These are phyloP conservation scores for Fusarium floridanum DNA, from an alignment of 2,329 filamentous ascomycete genomes.

Conservation along the genomic window DNA sequence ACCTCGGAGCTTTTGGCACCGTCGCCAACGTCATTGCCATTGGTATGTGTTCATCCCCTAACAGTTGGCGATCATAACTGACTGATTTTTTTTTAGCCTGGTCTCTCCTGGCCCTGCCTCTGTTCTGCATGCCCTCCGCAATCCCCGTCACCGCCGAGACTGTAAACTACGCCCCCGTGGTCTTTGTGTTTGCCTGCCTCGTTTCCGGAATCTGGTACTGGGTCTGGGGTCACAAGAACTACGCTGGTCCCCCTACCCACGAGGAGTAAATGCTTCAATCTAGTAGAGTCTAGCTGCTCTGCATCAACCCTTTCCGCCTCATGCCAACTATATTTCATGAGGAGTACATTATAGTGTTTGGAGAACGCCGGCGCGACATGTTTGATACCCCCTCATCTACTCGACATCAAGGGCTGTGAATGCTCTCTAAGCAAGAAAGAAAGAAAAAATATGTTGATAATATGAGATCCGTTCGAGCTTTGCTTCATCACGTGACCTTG, in stretches of 20 bases:
- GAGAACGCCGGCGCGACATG: constrained; percentile 13
- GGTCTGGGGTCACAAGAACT: constrained; percentile 77
- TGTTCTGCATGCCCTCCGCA: constrained; percentile 79
- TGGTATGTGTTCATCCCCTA: constrained; percentile 58
- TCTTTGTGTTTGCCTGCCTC: constrained; percentile 75
- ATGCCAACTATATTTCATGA: constrained; percentile 24
- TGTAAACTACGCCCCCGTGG: constrained; percentile 82
- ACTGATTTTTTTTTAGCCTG: constrained; percentile 62
- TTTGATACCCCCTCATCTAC: constrained; percentile 25
- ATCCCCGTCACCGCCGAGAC: constrained; percentile 69
- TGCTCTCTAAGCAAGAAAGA: not conserved
- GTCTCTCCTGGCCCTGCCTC: constrained; percentile 76
- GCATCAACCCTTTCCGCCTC: constrained; percentile 18
- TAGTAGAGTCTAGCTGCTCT: constrained; percentile 21
- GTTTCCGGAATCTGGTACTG: constrained; percentile 77
- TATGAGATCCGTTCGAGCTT: constrained; percentile 1
- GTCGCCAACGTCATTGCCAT: constrained; percentile 75
- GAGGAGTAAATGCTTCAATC: constrained; percentile 46
- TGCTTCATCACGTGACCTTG: not conserved
- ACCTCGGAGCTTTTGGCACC: constrained; percentile 71
- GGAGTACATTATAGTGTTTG: constrained; percentile 15
- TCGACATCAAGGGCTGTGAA: not conserved
- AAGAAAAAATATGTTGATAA: not conserved
- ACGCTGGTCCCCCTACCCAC: constrained; percentile 70
- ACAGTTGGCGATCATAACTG: not conserved